phyloP scores from a whole-genome alignment of 495 filamentous ascomycete species.

The Acidomyces sp. region DNA sequence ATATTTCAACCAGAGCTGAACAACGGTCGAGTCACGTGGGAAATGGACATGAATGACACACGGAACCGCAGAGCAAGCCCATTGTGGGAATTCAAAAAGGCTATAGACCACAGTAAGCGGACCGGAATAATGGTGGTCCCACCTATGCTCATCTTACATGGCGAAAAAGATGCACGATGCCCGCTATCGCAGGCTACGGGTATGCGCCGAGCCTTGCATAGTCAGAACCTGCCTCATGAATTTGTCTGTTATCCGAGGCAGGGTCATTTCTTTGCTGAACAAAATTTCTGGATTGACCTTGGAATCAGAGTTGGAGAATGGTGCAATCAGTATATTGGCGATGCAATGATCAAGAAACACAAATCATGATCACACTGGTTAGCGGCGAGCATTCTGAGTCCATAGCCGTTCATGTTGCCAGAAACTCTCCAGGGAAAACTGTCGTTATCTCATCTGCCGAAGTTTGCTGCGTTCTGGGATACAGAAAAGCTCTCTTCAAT shows the following conservation, averaged over 20 bases:
- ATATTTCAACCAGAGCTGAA: slow-evolving; percentile 3
- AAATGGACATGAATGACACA: not conserved
- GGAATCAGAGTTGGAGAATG: too few relatives aligned
- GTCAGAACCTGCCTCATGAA: slow-evolving; percentile 2
- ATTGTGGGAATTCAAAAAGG: slow-evolving; percentile 11
- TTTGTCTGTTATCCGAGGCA: slow-evolving; percentile 15
- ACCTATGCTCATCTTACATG: slow-evolving; percentile 16
- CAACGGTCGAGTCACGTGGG: slow-evolving; percentile 5
- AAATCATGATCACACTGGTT: too few relatives aligned
- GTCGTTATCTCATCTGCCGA: too few relatives aligned
- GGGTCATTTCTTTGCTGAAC: slow-evolving; percentile 8
- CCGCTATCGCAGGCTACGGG: slow-evolving; percentile 11
- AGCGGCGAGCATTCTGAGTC: too few relatives aligned
- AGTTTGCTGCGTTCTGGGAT: too few relatives aligned
- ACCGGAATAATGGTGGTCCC: slow-evolving; percentile 8
- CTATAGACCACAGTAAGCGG: not conserved
- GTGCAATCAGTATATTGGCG: too few relatives aligned
- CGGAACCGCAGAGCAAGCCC: not conserved
- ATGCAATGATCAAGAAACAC: too few relatives aligned
- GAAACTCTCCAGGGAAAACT: too few relatives aligned
- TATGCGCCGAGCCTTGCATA: slow-evolving; percentile 12
- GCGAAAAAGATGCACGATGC: slow-evolving; percentile 10
- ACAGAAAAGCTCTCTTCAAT: too few relatives aligned
- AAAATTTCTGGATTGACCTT: too few relatives aligned
- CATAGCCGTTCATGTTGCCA: too few relatives aligned